Evolutionary conservation across 2,329 filamentous ascomycete species (phyloP), one percentile per base, ranked within the genome.

Genomic region (Lecanosticta acicola): DNA sequence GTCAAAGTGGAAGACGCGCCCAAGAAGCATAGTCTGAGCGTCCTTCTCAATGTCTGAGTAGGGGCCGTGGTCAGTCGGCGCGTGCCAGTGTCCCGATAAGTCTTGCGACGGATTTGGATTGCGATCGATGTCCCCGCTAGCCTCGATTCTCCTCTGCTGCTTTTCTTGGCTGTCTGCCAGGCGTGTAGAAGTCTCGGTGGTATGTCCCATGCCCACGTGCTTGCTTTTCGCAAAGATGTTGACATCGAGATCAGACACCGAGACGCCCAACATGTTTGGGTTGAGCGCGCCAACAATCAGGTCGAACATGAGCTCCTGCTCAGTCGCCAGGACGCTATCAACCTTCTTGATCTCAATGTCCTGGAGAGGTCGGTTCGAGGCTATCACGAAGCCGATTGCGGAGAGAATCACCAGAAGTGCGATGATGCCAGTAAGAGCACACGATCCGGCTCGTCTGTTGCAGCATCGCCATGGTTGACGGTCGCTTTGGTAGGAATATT

Each of bases 161-260:
- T 29, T 29, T 11, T 29, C 24, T 29, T 29, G 7, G 11, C 5
- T 29, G 5, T 11, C 24, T 32, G 16, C 39, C 13, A 36, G 40
- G 4, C 5, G 5, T 17, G 17, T 19, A 10, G 4, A 17, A 11
- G 16, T 37, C 14, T 37, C 35, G 16, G 5, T 35, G 7, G 13
- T 19, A 11, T 37, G 35, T 16, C 18, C 7, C 10, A 37, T n/a
- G 17, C 87, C 86, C 10, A 91, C 85, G 62, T 91, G 86, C 49
- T 86, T 87, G 49, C 89, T 96, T 68, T 94, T 95, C 21, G 93
- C 93, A 67, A 97, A 97, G 24, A 98, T 79, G 60, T 94, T 89
- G 46, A 97, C 76, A 63, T 97, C 89, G 62, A 94, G 84, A 38
- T 90, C 83, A 53, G 86, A 83, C 32, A 98, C 81, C 2, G 85